A percentile compares a stretch with the other conserved stretches of the same genome.
Conservation (phyloP, 2,329 filamentous ascomycete genomes). For the Fusarium luffae region DNA sequence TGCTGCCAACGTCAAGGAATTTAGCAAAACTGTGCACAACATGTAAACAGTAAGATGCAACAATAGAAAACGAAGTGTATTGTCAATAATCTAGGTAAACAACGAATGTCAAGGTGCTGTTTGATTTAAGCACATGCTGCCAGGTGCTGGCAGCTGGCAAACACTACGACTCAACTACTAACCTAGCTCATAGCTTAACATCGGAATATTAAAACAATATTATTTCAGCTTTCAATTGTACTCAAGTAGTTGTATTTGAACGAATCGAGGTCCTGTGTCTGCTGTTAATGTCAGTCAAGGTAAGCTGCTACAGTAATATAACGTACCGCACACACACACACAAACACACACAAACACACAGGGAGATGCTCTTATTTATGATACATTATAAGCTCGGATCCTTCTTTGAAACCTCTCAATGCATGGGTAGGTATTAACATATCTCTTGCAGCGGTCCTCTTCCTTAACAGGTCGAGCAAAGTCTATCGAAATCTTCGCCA, state of each 20-base stretch:
- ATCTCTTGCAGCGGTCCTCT: not conserved
- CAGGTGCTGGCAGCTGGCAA: conserved; percentile 13
- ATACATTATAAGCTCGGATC: not conserved
- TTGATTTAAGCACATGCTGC: not conserved
- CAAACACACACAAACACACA: not conserved
- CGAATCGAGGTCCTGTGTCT: not conserved
- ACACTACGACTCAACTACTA: not conserved
- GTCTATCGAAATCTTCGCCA: not conserved
- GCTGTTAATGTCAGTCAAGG: not conserved
- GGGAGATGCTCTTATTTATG: not conserved
- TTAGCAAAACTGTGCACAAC: not conserved
- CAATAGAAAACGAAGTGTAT: not conserved
- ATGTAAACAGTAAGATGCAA: not conserved
- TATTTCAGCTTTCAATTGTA: not conserved
- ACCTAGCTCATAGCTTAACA: not conserved
- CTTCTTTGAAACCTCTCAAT: not conserved
- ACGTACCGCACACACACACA: not conserved
- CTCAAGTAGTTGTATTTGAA: not conserved
- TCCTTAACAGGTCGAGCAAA: not conserved
- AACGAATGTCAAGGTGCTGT: not conserved
- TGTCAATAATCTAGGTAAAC: conserved; percentile 1
- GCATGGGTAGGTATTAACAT: not conserved
- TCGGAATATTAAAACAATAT: not conserved
- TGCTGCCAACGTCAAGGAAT: not conserved
- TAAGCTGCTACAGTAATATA: not conserved